These are phyloP conservation scores for Agastache rugosa DNA, from an alignment of 257 asterid genomes.

Conservation along the genomic window DNA sequence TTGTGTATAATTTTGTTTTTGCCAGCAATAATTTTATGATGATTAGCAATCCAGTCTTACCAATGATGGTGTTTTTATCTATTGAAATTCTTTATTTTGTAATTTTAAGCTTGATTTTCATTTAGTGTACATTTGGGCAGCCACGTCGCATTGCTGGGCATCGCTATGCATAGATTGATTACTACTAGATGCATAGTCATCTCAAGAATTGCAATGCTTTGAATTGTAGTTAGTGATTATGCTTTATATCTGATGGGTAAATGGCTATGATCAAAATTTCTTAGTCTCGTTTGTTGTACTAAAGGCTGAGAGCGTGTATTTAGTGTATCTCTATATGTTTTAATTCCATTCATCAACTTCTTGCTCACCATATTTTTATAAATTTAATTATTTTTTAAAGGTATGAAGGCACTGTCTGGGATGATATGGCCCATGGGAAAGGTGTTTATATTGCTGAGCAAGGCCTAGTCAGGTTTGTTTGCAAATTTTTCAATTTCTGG, in stretches of 20 bases:
- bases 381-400: slow-evolving; percentile 47
- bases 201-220: not conserved
- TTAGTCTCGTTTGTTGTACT: not conserved
- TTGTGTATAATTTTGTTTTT: not conserved
- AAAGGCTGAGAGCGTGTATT: slow-evolving; percentile 7
- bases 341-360: slow-evolving; percentile 10
- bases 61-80: too few relatives aligned
- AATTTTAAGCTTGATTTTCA: too few relatives aligned
- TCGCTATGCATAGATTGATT: slow-evolving; percentile 12
- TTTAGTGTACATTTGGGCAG: too few relatives aligned
- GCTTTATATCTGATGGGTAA: not conserved
- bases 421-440: slow-evolving; percentile 97
- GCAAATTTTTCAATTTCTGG: slow-evolving; percentile 5
- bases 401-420: slow-evolving; percentile 99
- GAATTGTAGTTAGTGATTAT: not conserved
- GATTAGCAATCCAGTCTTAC: too few relatives aligned
- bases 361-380: slow-evolving; percentile 16
- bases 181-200: not conserved
- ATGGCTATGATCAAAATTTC: not conserved
- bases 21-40: not conserved
- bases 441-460: slow-evolving; percentile 87
- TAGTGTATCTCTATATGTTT: not conserved
- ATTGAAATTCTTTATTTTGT: too few relatives aligned
- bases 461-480: slow-evolving; percentile 88
- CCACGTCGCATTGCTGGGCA: slow-evolving; percentile 7